Evolutionary conservation across 495 filamentous ascomycete genomes (phyloP).

Genomic region (Thozetella sp.): DNA sequence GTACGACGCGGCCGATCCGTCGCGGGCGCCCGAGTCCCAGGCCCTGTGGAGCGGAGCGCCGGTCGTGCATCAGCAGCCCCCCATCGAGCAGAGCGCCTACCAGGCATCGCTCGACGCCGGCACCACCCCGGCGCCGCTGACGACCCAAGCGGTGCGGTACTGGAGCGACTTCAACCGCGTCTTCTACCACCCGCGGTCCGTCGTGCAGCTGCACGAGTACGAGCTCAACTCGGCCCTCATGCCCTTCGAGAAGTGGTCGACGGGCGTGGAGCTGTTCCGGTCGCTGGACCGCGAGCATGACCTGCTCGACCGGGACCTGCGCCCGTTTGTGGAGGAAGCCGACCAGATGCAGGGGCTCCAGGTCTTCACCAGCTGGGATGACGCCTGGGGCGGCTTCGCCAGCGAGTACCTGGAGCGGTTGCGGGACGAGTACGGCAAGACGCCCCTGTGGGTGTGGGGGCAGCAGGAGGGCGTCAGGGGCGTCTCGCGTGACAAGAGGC

Average conservation of each 20-base stretch:
- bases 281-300: constrained; percentile 84
- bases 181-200: constrained; percentile 88
- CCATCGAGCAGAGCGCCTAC: constrained; percentile 72
- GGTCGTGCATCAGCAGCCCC: constrained; percentile 64
- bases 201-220: constrained; percentile 87
- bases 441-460: constrained; percentile 83
- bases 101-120: constrained; percentile 76
- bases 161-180: constrained; percentile 95
- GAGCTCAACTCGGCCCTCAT: constrained; percentile 74
- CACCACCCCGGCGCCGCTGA: constrained; percentile 61
- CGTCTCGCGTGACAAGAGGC: constrained; percentile 50
- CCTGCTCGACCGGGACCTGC: constrained; percentile 82
- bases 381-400: constrained; percentile 93
- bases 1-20: constrained; percentile 67
- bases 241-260: constrained; percentile 81
- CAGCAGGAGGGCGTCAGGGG: constrained; percentile 62
- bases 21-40: constrained; percentile 34
- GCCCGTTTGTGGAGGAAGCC: constrained; percentile 88
- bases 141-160: constrained; percentile 74
- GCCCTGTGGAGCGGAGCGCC: constrained; percentile 72
- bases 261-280: constrained; percentile 82
- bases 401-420: constrained; percentile 77
- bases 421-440: constrained; percentile 89
- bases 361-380: constrained; percentile 75
- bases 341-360: constrained; percentile 91